phyloP scores from a whole-genome alignment of 2,329 filamentous ascomycete genomes.

The Corynespora cassiicola region DNA sequence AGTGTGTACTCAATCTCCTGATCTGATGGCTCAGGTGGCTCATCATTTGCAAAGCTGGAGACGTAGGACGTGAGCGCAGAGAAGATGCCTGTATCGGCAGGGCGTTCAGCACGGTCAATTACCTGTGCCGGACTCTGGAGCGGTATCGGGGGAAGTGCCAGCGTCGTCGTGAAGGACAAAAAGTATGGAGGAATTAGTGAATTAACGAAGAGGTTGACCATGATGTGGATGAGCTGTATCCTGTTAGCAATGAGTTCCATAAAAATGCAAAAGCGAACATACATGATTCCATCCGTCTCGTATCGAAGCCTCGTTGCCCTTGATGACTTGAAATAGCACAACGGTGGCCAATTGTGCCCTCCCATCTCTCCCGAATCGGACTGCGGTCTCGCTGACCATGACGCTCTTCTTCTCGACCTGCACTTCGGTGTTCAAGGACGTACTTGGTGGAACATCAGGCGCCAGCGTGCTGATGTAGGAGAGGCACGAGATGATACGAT shows the following conservation, averaged over 20 bases:
- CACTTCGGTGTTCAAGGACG: conserved; percentile 90
- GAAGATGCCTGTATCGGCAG: conserved; percentile 83
- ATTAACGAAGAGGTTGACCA: conserved; percentile 95
- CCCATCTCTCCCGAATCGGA: conserved; percentile 93
- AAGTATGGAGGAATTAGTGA: conserved; percentile 87
- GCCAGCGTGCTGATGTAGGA: conserved; percentile 90
- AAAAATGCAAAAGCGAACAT: conserved; percentile 45
- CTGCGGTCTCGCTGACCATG: conserved; percentile 98
- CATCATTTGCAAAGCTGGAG: conserved; percentile 97
- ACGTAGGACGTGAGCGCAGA: conserved; percentile 96
- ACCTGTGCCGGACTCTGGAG: conserved; percentile 90
- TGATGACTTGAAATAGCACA: conserved; percentile 92
- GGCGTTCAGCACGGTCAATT: conserved; percentile 83
- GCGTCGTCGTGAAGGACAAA: conserved; percentile 65
- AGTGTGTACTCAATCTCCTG: conserved; percentile 96
- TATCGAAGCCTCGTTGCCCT: conserved; percentile 81
- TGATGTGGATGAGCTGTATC: conserved; percentile 80
- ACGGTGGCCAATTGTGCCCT: conserved; percentile 92
- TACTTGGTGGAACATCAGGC: conserved; percentile 77
- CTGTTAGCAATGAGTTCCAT: conserved; percentile 45
- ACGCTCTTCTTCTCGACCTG: conserved; percentile 90
- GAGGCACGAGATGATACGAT: conserved; percentile 90
- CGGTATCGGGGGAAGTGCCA: conserved; percentile 82
- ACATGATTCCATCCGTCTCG: conserved; percentile 80
- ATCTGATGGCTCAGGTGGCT: conserved; percentile 95